Evolutionary conservation across 148 eudicot species (phyloP), one percentile per base, ranked within the genome.

Genomic region (Vaccinium darrowii): DNA sequence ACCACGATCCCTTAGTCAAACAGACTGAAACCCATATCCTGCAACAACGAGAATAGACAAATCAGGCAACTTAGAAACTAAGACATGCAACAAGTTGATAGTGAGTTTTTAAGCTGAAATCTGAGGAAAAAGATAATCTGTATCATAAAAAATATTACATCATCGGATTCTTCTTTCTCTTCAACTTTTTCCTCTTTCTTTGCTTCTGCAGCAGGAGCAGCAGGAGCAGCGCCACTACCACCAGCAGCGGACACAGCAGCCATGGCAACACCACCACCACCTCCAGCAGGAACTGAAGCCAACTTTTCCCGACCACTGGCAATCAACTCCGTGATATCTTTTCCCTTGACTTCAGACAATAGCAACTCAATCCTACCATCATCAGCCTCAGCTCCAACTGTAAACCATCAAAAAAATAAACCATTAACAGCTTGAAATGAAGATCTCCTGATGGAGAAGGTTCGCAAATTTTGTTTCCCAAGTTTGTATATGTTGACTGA

Each of bases 21-120:
- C 36, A 95, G 95, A 82, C 95, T 89, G 94, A 94, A 91, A 74
- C 95, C 97, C 97, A 94, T 87, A 51, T 94, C 97, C 98, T 95
- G 96, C 93, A 93, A 87, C 16, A 82, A 82, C 16, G 82, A 49
- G 51, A 67, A 60, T 25, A 52, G 13, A 9, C 49, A 5, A 33
- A 19, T 49, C 30, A 30, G 51, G 36, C 47, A 82, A 74, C 11
- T 43, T 3, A 65, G 67, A 53, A 39, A 8, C 49, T 0, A 12
- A 27, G n/a, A 1, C 15, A 18, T 73, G n/a, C 2, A 1, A 73
- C 21, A 73, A 73, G 21, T 23, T 21, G 3, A 2, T 4, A 1
- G 3, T 39, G 33, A 78, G 33, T 13, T 23, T 18, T 9, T 33
- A 62, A 62, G 27, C 15, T 25, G 57, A 7, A 76, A 47, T 76